Conservation (phyloP, 2,329 filamentous ascomycete species). For the Fusarium kyushuense region DNA sequence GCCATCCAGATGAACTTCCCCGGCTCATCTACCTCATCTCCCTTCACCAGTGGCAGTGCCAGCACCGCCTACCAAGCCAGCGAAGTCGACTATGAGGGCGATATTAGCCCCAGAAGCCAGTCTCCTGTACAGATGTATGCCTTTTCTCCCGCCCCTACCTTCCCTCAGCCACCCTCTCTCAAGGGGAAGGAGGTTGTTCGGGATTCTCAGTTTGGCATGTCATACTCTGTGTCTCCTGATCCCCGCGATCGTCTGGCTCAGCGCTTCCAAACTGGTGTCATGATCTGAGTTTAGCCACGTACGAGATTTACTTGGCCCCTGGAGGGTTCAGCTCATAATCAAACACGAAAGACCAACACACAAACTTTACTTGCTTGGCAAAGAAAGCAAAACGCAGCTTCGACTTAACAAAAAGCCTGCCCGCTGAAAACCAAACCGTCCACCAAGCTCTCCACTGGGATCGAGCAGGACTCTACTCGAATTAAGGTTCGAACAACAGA, state of each 20-base stretch:
- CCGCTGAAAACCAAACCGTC: constrained; percentile 8
- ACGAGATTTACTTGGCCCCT: constrained; percentile 44
- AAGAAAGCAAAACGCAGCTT: constrained; percentile 2
- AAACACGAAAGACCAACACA: background rate
- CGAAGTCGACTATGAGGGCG: constrained; percentile 48
- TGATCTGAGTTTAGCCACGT: constrained; percentile 28
- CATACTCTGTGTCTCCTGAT: constrained; percentile 54
- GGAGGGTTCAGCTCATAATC: constrained; percentile 54
- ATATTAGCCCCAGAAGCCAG: constrained; percentile 37
- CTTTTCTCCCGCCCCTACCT: constrained; percentile 27
- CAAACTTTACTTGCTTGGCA: background rate
- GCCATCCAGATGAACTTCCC: constrained; percentile 55
- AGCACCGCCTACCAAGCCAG: constrained; percentile 61
- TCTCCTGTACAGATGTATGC: constrained; percentile 33
- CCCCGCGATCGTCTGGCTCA: constrained; percentile 51
- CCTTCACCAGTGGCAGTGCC: constrained; percentile 62
- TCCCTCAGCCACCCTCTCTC: constrained; percentile 46
- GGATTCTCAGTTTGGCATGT: constrained; percentile 49
- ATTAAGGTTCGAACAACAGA: constrained; percentile 1
- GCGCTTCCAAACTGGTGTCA: constrained; percentile 30
- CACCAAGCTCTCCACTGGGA: constrained; percentile 28
- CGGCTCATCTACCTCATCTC: constrained; percentile 53
- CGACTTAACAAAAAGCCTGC: background rate
- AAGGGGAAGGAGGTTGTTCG: constrained; percentile 61
- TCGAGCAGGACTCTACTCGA: constrained; percentile 26